Evolutionary conservation across 1,284 basidiomycete species (phyloP).

Genomic region (Lentinus polychrous): DNA sequence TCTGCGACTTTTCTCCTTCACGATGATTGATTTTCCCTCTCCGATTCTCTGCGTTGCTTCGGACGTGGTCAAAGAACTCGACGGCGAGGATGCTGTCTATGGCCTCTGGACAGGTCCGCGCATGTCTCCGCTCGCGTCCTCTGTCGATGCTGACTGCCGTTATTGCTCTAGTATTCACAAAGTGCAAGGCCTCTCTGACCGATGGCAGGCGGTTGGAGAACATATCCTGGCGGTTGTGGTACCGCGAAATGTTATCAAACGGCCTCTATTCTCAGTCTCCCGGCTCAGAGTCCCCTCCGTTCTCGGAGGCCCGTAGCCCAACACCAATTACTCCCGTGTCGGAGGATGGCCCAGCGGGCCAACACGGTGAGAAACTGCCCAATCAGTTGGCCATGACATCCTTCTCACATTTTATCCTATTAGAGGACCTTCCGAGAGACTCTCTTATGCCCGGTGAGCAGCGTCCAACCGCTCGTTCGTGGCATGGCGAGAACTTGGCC

Average conservation of each 20-base stretch:
- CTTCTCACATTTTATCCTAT: constrained; percentile 2
- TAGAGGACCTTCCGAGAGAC: constrained; percentile 10
- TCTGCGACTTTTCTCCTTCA: background rate
- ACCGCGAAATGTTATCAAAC: constrained; percentile 49
- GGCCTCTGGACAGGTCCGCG: constrained; percentile 53
- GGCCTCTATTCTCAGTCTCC: constrained; percentile 26
- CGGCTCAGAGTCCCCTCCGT: constrained; percentile 23
- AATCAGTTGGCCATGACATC: constrained; percentile 6
- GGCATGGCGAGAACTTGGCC: constrained; percentile 20
- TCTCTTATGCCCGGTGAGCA: constrained; percentile 9
- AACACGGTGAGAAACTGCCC: background rate
- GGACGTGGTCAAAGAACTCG: constrained; percentile 57
- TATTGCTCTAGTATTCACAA: constrained; percentile 66
- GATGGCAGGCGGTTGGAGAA: constrained; percentile 79
- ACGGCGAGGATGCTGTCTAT: constrained; percentile 56
- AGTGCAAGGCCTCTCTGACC: constrained; percentile 72
- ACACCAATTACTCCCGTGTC: constrained; percentile 29
- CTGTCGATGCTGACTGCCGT: background rate
- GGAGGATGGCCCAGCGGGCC: constrained; percentile 18
- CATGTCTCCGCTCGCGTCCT: constrained; percentile 21
- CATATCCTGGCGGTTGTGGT: constrained; percentile 82
- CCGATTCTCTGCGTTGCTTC: constrained; percentile 59
- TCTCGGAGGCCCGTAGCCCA: constrained; percentile 17
- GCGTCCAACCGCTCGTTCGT: constrained; percentile 18
- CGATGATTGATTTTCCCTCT: constrained; percentile 48